These are phyloP conservation scores for Aspergillus candidus DNA, from an alignment of 2,329 filamentous ascomycete species.

Conservation along the genomic window DNA sequence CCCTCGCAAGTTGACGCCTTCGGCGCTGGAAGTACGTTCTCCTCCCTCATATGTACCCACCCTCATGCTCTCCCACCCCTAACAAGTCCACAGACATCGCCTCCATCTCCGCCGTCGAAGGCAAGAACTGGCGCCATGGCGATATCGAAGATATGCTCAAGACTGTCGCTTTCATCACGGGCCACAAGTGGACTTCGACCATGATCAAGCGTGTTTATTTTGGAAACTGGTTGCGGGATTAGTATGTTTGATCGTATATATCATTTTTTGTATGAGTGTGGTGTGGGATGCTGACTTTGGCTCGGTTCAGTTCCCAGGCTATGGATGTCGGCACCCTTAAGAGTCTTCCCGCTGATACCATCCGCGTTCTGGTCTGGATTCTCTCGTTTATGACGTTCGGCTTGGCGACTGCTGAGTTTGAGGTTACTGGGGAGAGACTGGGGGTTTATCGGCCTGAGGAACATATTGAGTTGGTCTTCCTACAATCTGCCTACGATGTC, in stretches of 20 bases:
- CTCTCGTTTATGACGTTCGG: slow-evolving; percentile 76
- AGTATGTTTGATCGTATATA: slow-evolving; percentile 36
- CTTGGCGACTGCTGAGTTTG: slow-evolving; percentile 80
- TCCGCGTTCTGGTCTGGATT: slow-evolving; percentile 74
- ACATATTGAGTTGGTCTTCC: slow-evolving; percentile 40
- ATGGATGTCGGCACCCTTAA: slow-evolving; percentile 76
- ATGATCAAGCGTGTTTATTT: slow-evolving; percentile 75
- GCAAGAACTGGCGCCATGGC: slow-evolving; percentile 49
- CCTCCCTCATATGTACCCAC: neutral
- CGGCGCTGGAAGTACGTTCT: slow-evolving; percentile 39
- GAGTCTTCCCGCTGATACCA: slow-evolving; percentile 69
- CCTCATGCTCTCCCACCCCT: neutral
- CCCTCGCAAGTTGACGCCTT: slow-evolving; percentile 38
- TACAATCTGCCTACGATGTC: neutral
- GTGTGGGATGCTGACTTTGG: neutral
- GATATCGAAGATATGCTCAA: slow-evolving; percentile 80
- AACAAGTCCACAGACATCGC: slow-evolving; percentile 35
- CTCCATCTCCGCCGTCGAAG: slow-evolving; percentile 46
- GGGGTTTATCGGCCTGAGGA: slow-evolving; percentile 73
- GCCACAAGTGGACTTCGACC: slow-evolving; percentile 79
- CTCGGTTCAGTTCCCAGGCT: slow-evolving; percentile 56
- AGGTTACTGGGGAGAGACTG: slow-evolving; percentile 72
- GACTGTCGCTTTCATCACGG: slow-evolving; percentile 67
- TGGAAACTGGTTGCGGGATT: slow-evolving; percentile 81
- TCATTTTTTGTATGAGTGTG: neutral